A percentile compares a stretch with the other conserved stretches of the same genome.
These are phyloP conservation scores for Pachyrhizus erosus DNA, from an alignment of 306 rosid genomes.

Conservation along the genomic window DNA sequence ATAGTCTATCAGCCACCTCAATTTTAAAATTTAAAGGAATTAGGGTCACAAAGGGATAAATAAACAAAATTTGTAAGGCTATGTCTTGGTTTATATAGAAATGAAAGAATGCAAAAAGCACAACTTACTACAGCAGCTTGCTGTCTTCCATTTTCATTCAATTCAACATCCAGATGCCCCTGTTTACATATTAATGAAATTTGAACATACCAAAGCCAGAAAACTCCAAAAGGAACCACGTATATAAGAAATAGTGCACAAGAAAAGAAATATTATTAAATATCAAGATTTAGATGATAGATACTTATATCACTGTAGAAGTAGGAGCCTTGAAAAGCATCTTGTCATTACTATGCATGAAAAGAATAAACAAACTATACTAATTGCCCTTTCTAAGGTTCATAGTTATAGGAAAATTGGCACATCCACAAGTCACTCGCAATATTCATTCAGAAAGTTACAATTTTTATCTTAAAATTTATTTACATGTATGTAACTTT, in stretches of 20 bases:
- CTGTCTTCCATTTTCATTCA: conserved; percentile 89
- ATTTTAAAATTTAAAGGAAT: conserved; percentile 38
- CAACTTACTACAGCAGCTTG: conserved; percentile 86
- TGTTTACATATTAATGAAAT: conserved; percentile 46
- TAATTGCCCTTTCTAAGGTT: not conserved
- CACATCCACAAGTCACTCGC: conserved; percentile 9
- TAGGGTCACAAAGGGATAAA: conserved; percentile 19
- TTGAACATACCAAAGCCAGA: conserved; percentile 22
- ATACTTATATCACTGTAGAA: not conserved
- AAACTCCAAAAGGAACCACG: conserved; percentile 37
- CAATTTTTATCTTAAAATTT: not conserved
- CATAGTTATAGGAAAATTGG: not conserved
- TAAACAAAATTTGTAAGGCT: conserved; percentile 6
- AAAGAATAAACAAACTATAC: not conserved
- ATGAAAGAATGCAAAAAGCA: conserved; percentile 18
- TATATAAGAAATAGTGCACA: conserved; percentile 21
- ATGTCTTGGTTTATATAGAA: conserved; percentile 20
- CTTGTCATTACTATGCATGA: conserved; percentile 22
- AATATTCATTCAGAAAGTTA: not conserved
- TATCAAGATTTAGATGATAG: not conserved
- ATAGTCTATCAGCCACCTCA: conserved; percentile 85
- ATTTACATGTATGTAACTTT: not conserved
- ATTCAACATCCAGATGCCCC: conserved; percentile 90
- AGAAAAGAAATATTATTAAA: conserved; percentile 2
- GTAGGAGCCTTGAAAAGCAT: not conserved